phyloP scores from a whole-genome alignment of 2,329 filamentous ascomycete genomes.

The Diaporthe sp. region DNA sequence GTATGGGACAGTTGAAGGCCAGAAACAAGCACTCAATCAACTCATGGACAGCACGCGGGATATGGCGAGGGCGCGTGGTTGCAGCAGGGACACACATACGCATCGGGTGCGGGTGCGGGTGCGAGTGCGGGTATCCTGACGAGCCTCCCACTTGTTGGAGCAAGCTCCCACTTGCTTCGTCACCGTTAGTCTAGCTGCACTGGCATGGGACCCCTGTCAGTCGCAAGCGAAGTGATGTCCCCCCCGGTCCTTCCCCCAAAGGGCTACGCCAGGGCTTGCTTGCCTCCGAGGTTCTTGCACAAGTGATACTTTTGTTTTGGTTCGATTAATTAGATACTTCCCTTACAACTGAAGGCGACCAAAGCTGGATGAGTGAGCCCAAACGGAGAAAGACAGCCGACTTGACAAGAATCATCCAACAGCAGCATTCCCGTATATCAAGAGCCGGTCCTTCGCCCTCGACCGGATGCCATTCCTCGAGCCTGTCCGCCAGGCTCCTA shows the following conservation, averaged over 20 bases:
- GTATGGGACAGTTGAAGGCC: background rate
- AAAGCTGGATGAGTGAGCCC: too few relatives aligned
- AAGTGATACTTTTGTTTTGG: too few relatives aligned
- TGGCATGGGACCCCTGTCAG: background rate
- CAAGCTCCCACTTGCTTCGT: slow-evolving; percentile 8
- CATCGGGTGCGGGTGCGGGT: too few relatives aligned
- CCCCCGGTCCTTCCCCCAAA: too few relatives aligned
- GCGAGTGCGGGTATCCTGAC: background rate
- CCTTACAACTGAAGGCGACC: too few relatives aligned
- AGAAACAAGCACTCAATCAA: background rate
- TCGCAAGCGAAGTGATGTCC: too few relatives aligned
- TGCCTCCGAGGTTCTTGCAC: too few relatives aligned
- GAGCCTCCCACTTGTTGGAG: background rate
- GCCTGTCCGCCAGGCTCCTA: background rate
- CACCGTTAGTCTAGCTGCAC: background rate
- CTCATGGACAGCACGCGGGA: background rate
- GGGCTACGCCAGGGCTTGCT: too few relatives aligned
- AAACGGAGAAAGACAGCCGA: too few relatives aligned
- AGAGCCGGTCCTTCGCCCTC: background rate
- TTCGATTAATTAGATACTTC: too few relatives aligned
- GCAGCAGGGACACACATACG: background rate
- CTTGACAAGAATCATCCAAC: background rate
- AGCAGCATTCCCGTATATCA: background rate
- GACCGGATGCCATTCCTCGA: background rate
- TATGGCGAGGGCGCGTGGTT: background rate